Evolutionary conservation across 768 basidiomycete species (phyloP), one percentile per base, ranked within the genome.

Genomic region (Amanita brunnescens): DNA sequence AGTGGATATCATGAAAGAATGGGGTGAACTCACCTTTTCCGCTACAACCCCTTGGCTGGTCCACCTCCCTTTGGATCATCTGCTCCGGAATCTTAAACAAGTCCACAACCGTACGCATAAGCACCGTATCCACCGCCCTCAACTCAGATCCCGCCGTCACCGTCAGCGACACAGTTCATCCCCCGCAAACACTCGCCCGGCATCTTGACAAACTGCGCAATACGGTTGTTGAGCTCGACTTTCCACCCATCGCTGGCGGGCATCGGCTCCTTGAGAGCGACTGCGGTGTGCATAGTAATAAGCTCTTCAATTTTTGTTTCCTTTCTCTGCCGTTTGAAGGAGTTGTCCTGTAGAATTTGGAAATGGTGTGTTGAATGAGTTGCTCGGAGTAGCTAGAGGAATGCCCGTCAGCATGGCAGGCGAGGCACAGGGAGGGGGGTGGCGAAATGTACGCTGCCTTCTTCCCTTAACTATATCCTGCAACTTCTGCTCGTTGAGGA

Each of bases 251-350:
- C 93, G 20, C 82, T 87, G 13, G 77, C 77, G 1, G 92, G 71
- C 2, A 86, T 76, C 0, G 88, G 88, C 68, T 96, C 96, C 77
- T 85, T 87, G 54, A 98, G 76, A 6, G 89, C 81, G 23, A 79
- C 77, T 2, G 90, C 91, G 1, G 93, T 89, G 9, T n/a, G 94
- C 94, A 60, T 97, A n/a, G n/a, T n/a, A 53, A 99, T 95, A 49
- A 99, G 84, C 56, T 97, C 93, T 69, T 99, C 96, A 33, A 97
- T 90, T 71, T 95, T 95, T 79, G 64, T 91, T 94, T 65, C 96
- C 94, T 67, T 91, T 91, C 81, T 87, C 59, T 93, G 88, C 32
- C 81, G 78, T 52, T 87, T 83, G 72, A 96, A 95, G 34, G 74
- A 76, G 23, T 91, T 86, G 52, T 88, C 83, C 65, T 85, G 82